Percentiles rank a stretch among this genome's conserved stretches.
Evolutionary conservation across 2,329 filamentous ascomycete genomes (phyloP).

Genomic region (Stachybotrys echinatus): DNA sequence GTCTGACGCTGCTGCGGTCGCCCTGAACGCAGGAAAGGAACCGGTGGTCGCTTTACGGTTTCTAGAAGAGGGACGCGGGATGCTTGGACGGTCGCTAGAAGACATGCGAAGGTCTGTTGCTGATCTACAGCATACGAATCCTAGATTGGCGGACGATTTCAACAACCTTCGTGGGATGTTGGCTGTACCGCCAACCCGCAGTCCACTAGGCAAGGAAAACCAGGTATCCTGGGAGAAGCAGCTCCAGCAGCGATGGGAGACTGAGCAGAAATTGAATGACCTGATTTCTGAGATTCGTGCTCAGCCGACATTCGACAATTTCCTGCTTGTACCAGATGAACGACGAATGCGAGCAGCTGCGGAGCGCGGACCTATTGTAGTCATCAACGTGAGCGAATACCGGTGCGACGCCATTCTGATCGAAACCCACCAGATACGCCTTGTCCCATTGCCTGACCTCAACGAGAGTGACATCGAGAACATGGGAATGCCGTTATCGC

Average conservation of each 20-base stretch:
- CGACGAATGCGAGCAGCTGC: background rate
- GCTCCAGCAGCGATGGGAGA: too few relatives aligned
- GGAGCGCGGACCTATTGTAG: constrained; percentile 1
- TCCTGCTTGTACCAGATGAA: constrained; percentile 13
- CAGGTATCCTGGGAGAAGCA: too few relatives aligned
- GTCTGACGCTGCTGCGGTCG: constrained; percentile 1
- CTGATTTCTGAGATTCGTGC: constrained; percentile 1
- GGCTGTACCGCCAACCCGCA: background rate
- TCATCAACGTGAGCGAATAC: constrained; percentile 1
- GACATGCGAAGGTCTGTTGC: background rate
- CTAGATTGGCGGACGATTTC: background rate
- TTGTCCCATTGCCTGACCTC: constrained; percentile 6
- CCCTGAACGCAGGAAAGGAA: background rate
- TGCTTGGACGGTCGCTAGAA: constrained; percentile 3
- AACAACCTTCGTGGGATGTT: background rate
- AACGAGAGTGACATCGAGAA: constrained; percentile 8
- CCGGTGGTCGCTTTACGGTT: background rate
- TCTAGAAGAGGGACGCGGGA: constrained; percentile 4
- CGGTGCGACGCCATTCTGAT: constrained; percentile 4
- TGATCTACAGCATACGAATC: background rate
- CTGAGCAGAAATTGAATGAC: too few relatives aligned
- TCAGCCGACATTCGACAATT: constrained; percentile 14
- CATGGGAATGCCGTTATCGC: too few relatives aligned
- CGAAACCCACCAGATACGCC: background rate
- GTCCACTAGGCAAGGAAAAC: too few relatives aligned